Evolutionary conservation across 495 filamentous ascomycete species (phyloP), one percentile per base, ranked within the genome.

Genomic region (Monascus purpureus): DNA sequence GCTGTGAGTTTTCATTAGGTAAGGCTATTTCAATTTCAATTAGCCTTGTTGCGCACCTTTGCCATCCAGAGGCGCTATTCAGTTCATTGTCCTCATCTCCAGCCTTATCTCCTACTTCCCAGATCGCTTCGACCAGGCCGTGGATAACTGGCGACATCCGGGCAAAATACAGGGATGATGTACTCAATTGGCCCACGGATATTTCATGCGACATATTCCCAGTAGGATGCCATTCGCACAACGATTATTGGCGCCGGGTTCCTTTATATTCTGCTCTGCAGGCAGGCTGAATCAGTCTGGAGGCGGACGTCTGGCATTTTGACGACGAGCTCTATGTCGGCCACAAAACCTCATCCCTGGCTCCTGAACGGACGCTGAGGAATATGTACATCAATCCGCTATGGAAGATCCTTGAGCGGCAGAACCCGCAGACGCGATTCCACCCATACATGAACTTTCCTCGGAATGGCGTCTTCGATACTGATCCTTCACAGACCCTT

Each of bases 221-320:
- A 8, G 13, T 36, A 17, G 26, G 13, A 13, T 30, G 25, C 23
- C 28, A 33, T 28, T 40, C 32, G 8, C 32, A 40, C 41, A 37
- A 40, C 17, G 33, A 33, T 23, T 35, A 37, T 25, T 35, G 37
- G 19, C 41, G 32, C n/a, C 22, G 42, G 12, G 37, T 57, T 2
- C 53, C 52, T 9, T 37, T 54, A 12, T 50, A 53, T 15, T 41
- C 40, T n/a, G 51, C 53, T 1, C 17, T 72, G 12, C 68, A 68
- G 40, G 70, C 61, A 16, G 77, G 82, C 11, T 71, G 65, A 35
- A 66, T 67, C 8, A 52, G 65, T 6, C 66, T 82, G 13, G 82
- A 87, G 49, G 79, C 77, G 2, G 82, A 86, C 42, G 69, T 88
- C 16, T 87, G 78, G 77, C 63, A 77, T 8, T 68, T 68, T 33